phyloP scores from a whole-genome alignment of 148 eudicot species.

The Diospyros kaki region DNA sequence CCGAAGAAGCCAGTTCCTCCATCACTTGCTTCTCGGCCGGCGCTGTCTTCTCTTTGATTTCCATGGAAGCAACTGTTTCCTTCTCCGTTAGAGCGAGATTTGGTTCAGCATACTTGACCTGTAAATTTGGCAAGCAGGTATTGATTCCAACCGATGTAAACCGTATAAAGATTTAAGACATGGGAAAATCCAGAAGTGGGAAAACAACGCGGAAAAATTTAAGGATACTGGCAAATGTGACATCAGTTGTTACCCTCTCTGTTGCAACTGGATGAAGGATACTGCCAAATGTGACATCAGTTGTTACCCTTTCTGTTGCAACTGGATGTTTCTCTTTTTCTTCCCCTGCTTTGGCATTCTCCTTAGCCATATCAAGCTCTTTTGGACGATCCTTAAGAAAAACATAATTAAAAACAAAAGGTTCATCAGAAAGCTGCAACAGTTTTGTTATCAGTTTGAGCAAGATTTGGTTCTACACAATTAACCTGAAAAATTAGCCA shows the following conservation, averaged over 20 bases:
- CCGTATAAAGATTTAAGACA: too few relatives aligned
- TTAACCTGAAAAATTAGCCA: constrained; percentile 6
- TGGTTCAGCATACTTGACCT: not conserved
- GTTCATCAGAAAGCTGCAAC: not conserved
- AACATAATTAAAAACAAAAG: too few relatives aligned
- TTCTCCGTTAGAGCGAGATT: not conserved
- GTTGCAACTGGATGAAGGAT: too few relatives aligned
- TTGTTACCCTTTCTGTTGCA: constrained; percentile 12
- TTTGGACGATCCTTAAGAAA: not conserved
- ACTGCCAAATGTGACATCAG: not conserved
- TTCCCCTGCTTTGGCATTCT: constrained; percentile 1
- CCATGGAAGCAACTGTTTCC: not conserved
- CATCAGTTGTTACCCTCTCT: too few relatives aligned
- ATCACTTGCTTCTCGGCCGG: not conserved
- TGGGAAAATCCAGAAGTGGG: too few relatives aligned
- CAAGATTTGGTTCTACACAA: not conserved
- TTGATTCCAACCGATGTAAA: too few relatives aligned
- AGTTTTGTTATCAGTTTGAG: not conserved
- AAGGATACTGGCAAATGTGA: too few relatives aligned
- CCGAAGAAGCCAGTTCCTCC: not conserved
- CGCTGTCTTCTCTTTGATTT: not conserved
- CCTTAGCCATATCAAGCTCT: constrained; percentile 3
- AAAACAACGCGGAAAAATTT: too few relatives aligned
- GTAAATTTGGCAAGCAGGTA: not conserved
- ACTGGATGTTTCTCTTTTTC: not conserved